phyloP scores from a whole-genome alignment of 2,329 filamentous ascomycete species.

The Thielaviopsis cerberus region DNA sequence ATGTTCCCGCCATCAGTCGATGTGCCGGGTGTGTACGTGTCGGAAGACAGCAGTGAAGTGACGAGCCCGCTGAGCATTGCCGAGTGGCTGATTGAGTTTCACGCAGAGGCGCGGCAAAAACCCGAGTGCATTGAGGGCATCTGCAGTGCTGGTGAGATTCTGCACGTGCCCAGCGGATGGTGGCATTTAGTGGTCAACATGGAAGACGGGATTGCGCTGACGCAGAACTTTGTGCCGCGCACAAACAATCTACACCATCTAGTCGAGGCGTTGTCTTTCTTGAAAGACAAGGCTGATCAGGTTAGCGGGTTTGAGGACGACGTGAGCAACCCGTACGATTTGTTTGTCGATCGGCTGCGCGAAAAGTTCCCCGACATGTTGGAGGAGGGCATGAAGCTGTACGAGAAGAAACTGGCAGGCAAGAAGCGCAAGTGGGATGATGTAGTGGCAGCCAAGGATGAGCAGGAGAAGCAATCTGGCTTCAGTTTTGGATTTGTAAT shows the following conservation, averaged over 20 bases:
- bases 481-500: constrained; percentile 39
- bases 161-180: constrained; percentile 89
- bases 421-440: constrained; percentile 79
- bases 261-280: constrained; percentile 56
- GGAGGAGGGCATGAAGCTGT: constrained; percentile 41
- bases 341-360: constrained; percentile 54
- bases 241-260: constrained; percentile 39
- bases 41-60: constrained; percentile 75
- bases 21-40: constrained; percentile 81
- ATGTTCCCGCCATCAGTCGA: constrained; percentile 73
- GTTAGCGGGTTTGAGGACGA: constrained; percentile 67
- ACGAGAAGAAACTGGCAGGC: constrained; percentile 40
- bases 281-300: constrained; percentile 66
- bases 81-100: constrained; percentile 88
- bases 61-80: constrained; percentile 86
- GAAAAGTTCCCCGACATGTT: constrained; percentile 48
- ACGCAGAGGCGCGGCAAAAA: constrained; percentile 57
- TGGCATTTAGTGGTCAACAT: constrained; percentile 93
- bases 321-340: constrained; percentile 50
- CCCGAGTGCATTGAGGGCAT: constrained; percentile 72
- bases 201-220: constrained; percentile 68
- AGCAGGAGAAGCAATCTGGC: constrained; percentile 16
- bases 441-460: constrained; percentile 32
- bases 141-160: constrained; percentile 64
- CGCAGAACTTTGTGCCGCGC: constrained; percentile 81